These are phyloP conservation scores for Kalanchoe fedtschenkoi DNA, from an alignment of 164 flowering plant species.

Conservation along the genomic window DNA sequence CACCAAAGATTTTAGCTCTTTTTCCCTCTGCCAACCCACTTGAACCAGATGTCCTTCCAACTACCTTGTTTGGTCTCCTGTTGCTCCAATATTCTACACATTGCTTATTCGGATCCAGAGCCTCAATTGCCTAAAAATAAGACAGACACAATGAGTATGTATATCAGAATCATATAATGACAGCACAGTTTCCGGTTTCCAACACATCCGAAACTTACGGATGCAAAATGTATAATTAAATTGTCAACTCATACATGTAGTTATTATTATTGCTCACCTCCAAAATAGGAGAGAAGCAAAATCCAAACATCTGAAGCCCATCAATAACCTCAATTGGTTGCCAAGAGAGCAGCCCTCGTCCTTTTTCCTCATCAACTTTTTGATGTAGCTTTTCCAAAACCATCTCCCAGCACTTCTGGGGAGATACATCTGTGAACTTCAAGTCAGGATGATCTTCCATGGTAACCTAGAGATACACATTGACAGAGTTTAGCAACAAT, in stretches of 20 bases:
- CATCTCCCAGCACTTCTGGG: constrained; percentile 73
- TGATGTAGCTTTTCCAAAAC: constrained; percentile 38
- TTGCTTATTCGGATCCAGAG: constrained; percentile 53
- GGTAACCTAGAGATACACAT: constrained; percentile 29
- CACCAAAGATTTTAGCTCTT: not conserved
- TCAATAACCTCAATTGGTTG: constrained; percentile 23
- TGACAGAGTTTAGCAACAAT: not conserved
- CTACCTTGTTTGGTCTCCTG: constrained; percentile 7
- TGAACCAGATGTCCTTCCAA: not conserved
- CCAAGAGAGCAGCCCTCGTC: constrained; percentile 17
- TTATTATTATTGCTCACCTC: constrained; percentile 29
- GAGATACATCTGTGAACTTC: constrained; percentile 33
- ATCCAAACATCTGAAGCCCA: constrained; percentile 84
- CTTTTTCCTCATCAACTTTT: constrained; percentile 28
- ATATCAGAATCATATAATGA: constrained; percentile 1
- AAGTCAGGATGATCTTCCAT: constrained; percentile 47
- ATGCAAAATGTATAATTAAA: not conserved
- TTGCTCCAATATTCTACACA: constrained; percentile 63
- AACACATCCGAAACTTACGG: no score
- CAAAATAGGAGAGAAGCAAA: constrained; percentile 38
- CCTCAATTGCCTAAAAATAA: constrained; percentile 51
- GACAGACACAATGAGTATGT: not conserved
- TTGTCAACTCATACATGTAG: not conserved
- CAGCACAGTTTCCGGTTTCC: not conserved
- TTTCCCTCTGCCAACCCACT: not conserved